These are phyloP conservation scores for Malus sieversii DNA, from an alignment of 306 rosid genomes.

Conservation along the genomic window DNA sequence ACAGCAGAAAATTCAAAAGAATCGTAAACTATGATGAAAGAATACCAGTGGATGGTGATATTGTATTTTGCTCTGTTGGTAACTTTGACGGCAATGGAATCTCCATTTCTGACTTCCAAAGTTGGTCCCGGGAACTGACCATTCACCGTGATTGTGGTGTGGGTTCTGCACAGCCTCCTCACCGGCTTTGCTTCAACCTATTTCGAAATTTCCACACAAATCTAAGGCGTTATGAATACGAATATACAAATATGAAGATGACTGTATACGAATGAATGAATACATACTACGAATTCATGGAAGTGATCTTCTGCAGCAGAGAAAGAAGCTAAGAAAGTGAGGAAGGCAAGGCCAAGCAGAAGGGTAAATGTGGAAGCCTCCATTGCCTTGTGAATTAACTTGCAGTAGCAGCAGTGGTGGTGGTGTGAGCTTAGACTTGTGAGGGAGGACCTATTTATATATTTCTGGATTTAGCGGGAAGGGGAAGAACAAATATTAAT, in stretches of 20 bases:
- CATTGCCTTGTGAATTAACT: constrained; percentile 37
- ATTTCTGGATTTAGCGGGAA: constrained; percentile 11
- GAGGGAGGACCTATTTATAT: constrained; percentile 39
- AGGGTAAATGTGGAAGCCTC: constrained; percentile 29
- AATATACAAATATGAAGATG: background rate
- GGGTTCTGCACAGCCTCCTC: constrained; percentile 83
- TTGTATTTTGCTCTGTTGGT: constrained; percentile 56
- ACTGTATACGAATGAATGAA: constrained; percentile 1
- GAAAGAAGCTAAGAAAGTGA: constrained; percentile 30
- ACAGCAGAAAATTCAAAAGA: background rate
- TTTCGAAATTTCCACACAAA: background rate
- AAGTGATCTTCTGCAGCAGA: constrained; percentile 50
- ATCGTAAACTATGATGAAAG: background rate
- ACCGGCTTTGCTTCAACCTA: constrained; percentile 50
- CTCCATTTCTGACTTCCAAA: constrained; percentile 56
- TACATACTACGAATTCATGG: constrained; percentile 75
- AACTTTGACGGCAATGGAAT: constrained; percentile 59
- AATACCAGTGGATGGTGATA: constrained; percentile 71
- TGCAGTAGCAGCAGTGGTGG: constrained; percentile 17
- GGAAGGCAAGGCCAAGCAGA: constrained; percentile 33
- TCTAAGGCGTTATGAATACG: background rate
- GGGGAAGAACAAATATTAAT: background rate
- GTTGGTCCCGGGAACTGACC: constrained; percentile 87
- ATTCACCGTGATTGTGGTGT: constrained; percentile 57
- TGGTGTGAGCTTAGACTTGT: constrained; percentile 1